Evolutionary conservation across 176 grass and related monocot genomes (phyloP).

Genomic region (Ensete ventricosum): DNA sequence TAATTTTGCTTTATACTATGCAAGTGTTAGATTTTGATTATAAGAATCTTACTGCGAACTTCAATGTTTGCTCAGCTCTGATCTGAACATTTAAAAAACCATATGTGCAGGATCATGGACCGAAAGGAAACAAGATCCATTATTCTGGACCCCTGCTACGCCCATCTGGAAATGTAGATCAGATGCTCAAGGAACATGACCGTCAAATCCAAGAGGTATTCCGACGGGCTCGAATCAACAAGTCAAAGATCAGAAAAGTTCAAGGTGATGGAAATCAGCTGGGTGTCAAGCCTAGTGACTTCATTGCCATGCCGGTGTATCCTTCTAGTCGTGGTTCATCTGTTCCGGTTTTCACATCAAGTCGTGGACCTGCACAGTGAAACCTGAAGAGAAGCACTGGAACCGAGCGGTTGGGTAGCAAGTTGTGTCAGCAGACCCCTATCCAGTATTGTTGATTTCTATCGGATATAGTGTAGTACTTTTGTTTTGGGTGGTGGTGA

Average conservation of each 20-base stretch:
- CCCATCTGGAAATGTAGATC: slow-evolving; percentile 64
- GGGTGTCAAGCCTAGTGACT: slow-evolving; percentile 38
- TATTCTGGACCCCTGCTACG: slow-evolving; percentile 74
- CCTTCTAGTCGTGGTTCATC: slow-evolving; percentile 58
- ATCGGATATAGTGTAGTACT: background rate
- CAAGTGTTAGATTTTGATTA: background rate
- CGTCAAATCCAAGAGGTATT: slow-evolving; percentile 82
- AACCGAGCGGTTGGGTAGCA: background rate
- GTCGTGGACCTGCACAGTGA: slow-evolving; percentile 23
- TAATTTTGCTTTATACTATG: background rate
- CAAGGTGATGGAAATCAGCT: slow-evolving; percentile 43
- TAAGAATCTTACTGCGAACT: background rate
- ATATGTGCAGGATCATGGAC: slow-evolving; percentile 40
- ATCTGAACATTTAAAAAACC: background rate
- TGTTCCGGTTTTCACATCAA: slow-evolving; percentile 9
- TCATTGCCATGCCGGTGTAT: slow-evolving; percentile 57
- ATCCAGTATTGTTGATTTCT: background rate
- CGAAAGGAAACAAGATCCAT: slow-evolving; percentile 84
- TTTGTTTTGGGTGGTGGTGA: slow-evolving; percentile 1
- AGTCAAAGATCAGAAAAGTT: slow-evolving; percentile 50
- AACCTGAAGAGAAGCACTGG: background rate
- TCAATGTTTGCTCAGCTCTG: background rate
- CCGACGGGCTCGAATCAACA: slow-evolving; percentile 59
- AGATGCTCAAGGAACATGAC: slow-evolving; percentile 98
- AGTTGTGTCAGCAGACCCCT: background rate